Percentiles rank a stretch among this genome's conserved stretches.
These are phyloP conservation scores for Tripterygium wilfordii DNA, from an alignment of 177 flowering plant species.

Conservation along the genomic window DNA sequence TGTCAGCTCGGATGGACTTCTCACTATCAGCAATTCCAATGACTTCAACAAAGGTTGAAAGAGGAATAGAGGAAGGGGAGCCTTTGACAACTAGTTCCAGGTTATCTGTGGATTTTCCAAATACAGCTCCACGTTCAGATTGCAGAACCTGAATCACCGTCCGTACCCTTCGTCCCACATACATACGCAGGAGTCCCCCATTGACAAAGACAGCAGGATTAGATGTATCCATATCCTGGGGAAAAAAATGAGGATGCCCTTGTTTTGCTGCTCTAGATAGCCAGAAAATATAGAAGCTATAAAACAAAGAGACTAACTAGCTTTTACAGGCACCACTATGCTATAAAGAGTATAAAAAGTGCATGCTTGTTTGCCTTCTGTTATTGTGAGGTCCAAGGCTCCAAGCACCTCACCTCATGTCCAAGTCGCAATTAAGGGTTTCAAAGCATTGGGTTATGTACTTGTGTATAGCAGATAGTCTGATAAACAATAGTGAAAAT, in stretches of 20 bases:
- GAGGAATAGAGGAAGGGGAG: conserved; percentile 30
- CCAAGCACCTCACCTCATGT: too few relatives aligned
- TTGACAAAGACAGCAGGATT: conserved; percentile 89
- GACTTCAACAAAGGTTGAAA: conserved; percentile 28
- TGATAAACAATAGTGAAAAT: too few relatives aligned
- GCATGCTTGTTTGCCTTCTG: too few relatives aligned
- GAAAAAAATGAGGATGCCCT: conserved; percentile 4
- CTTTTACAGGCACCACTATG: too few relatives aligned
- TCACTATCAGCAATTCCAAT: conserved; percentile 7
- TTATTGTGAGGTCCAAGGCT: too few relatives aligned
- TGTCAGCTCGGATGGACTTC: conserved; percentile 5
- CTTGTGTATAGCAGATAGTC: too few relatives aligned
- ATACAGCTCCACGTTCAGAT: conserved; percentile 45
- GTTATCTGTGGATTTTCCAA: conserved; percentile 80
- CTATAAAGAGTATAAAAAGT: too few relatives aligned
- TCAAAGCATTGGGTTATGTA: too few relatives aligned
- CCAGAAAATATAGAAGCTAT: too few relatives aligned
- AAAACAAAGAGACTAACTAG: too few relatives aligned
- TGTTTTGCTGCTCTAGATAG: not conserved
- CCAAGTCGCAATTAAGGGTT: too few relatives aligned
- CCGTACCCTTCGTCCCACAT: conserved; percentile 69
- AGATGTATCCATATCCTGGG: conserved; percentile 82
- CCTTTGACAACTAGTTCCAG: conserved; percentile 61
- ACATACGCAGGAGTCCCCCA: conserved; percentile 54
- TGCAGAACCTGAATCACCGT: conserved; percentile 68